A percentile compares a stretch with the other conserved stretches of the same genome.
These are phyloP conservation scores for Emericellopsis terricola DNA, from an alignment of 495 filamentous ascomycete genomes.

Conservation along the genomic window DNA sequence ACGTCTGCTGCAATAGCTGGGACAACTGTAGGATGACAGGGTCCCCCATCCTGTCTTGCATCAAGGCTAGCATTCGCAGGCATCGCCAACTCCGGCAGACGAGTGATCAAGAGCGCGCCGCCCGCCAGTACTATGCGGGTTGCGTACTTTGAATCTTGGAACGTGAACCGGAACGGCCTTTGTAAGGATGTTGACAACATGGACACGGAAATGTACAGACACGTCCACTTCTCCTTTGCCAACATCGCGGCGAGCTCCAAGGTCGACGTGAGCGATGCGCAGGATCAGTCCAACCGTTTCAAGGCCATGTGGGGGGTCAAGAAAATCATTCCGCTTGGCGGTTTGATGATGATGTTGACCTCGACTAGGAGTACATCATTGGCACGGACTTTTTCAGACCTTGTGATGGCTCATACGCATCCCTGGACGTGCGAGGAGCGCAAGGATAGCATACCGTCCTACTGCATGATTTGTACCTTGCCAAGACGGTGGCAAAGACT, in stretches of 20 bases:
- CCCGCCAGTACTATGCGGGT: conserved; percentile 5
- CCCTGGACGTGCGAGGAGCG: background rate
- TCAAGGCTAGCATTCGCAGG: background rate
- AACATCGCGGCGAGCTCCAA: conserved; percentile 5
- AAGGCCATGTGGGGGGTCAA: conserved; percentile 8
- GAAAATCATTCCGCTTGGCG: conserved; percentile 18
- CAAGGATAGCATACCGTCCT: background rate
- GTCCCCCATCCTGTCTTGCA: conserved; percentile 18
- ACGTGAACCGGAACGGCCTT: conserved; percentile 11
- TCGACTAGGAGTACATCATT: conserved; percentile 10
- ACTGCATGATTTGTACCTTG: conserved; percentile 3
- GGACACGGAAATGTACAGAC: conserved; percentile 7
- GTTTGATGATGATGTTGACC: conserved; percentile 20
- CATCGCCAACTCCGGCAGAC: conserved; percentile 19
- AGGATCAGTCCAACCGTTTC: conserved; percentile 9
- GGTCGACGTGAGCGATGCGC: conserved; percentile 3
- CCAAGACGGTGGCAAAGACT: background rate
- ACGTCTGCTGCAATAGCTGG: conserved; percentile 17
- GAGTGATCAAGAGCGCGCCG: conserved; percentile 5
- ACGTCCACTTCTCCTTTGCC: conserved; percentile 15
- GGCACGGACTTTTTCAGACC: background rate
- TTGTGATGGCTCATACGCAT: background rate
- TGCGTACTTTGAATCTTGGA: conserved; percentile 16
- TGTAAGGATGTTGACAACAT: conserved; percentile 5
- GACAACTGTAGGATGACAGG: conserved; percentile 23